These are phyloP conservation scores for Knoxdaviesia proteae DNA, from an alignment of 2,329 filamentous ascomycete genomes.

Conservation along the genomic window DNA sequence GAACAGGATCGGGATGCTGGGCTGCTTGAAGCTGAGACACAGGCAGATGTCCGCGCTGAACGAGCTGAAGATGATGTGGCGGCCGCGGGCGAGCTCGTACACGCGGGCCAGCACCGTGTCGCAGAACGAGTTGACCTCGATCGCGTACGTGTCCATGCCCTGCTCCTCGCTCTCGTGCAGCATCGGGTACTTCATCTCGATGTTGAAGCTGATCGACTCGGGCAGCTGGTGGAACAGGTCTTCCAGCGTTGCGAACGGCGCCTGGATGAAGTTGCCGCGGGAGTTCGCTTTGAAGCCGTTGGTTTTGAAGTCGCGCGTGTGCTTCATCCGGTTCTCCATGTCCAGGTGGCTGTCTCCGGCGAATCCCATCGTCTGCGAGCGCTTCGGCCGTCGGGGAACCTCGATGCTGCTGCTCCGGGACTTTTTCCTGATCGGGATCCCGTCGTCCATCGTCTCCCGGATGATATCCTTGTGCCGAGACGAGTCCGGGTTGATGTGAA, in stretches of 20 bases:
- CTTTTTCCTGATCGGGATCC: background rate
- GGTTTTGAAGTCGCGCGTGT: slow-evolving; percentile 83
- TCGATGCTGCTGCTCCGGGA: slow-evolving; percentile 18
- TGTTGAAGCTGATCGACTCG: slow-evolving; percentile 78
- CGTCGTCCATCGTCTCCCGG: background rate
- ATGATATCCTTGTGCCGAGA: background rate
- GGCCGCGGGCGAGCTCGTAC: slow-evolving; percentile 59
- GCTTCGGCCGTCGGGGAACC: slow-evolving; percentile 15
- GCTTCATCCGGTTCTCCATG: slow-evolving; percentile 76
- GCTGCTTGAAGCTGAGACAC: slow-evolving; percentile 88
- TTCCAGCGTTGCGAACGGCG: slow-evolving; percentile 84
- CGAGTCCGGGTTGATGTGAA: slow-evolving; percentile 53
- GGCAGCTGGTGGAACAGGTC: slow-evolving; percentile 79
- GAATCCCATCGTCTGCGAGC: slow-evolving; percentile 35
- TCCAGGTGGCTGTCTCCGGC: slow-evolving; percentile 17
- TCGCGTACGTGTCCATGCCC: slow-evolving; percentile 89
- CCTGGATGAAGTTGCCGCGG: slow-evolving; percentile 85
- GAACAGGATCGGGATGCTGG: slow-evolving; percentile 87
- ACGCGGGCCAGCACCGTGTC: slow-evolving; percentile 82
- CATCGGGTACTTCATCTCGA: slow-evolving; percentile 99
- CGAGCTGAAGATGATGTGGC: slow-evolving; percentile 92
- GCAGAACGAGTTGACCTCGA: slow-evolving; percentile 91
- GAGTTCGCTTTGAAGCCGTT: slow-evolving; percentile 94
- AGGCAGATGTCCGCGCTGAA: slow-evolving; percentile 97
- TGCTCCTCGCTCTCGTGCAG: slow-evolving; percentile 85